phyloP scores from a whole-genome alignment of 1,284 basidiomycete genomes.

The Hemileia vastatrix region DNA sequence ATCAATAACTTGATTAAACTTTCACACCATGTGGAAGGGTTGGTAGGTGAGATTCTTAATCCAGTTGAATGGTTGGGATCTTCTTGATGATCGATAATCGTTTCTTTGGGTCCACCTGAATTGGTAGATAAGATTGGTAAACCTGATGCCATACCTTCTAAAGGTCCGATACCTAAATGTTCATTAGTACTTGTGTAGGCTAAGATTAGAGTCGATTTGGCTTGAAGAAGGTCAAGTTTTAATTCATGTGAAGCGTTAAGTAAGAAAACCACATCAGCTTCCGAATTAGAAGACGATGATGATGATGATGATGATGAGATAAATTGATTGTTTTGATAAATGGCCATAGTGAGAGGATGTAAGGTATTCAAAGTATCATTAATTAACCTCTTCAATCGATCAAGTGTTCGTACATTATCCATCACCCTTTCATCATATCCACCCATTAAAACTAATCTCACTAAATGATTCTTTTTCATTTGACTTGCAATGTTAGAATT shows the following conservation, averaged over 20 bases:
- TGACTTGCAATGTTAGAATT: constrained; percentile 29
- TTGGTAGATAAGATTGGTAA: constrained; percentile 80
- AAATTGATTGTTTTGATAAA: constrained; percentile 47
- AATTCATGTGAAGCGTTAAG: constrained; percentile 77
- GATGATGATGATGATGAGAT: constrained; percentile 43
- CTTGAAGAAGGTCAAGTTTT: constrained; percentile 59
- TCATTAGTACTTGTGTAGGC: constrained; percentile 92
- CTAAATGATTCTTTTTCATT: constrained; percentile 29
- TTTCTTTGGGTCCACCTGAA: constrained; percentile 86
- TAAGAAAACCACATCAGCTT: constrained; percentile 68
- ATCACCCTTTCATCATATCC: constrained; percentile 62
- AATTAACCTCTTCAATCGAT: constrained; percentile 54
- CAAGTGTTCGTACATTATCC: constrained; percentile 62
- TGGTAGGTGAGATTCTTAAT: constrained; percentile 53
- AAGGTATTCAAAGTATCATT: no score
- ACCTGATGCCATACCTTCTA: constrained; percentile 88
- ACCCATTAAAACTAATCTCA: constrained; percentile 48
- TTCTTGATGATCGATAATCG: constrained; percentile 54
- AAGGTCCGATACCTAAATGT: constrained; percentile 92
- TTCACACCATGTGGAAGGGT: constrained; percentile 62
- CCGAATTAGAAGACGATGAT: no score
- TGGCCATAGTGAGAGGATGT: constrained; percentile 46
- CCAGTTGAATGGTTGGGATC: constrained; percentile 20
- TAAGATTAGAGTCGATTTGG: constrained; percentile 56
- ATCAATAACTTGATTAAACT: constrained; percentile 58